Percentiles rank a stretch among this genome's conserved stretches.
Evolutionary conservation across 768 basidiomycete species (phyloP).

Genomic region (Leccinum boreale): DNA sequence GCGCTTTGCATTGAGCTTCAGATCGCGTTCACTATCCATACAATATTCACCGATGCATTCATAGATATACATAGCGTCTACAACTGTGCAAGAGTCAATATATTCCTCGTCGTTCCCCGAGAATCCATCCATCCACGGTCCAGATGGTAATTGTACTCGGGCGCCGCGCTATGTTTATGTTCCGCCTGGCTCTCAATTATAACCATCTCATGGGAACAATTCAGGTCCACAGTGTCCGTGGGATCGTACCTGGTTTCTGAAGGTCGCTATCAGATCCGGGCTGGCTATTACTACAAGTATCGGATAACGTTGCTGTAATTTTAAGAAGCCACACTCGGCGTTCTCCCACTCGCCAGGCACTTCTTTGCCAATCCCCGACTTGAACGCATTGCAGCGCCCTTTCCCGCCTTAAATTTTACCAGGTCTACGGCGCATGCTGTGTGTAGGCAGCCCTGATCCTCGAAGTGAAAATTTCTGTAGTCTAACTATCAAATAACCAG

Average conservation of each 20-base stretch:
- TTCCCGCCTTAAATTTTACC: not conserved
- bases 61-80: constrained; percentile 8
- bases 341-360: not conserved
- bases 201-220: not conserved
- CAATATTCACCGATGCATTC: not conserved
- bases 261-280: not conserved
- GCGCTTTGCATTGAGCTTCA: not conserved
- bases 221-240: not conserved
- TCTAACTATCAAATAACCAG: not conserved
- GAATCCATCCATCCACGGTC: not conserved
- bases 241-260: not conserved
- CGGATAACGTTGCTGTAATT: not conserved
- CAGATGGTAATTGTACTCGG: not conserved
- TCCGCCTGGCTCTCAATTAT: not conserved
- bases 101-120: not conserved
- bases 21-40: not conserved
- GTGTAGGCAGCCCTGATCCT: not conserved
- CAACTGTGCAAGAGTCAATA: not conserved
- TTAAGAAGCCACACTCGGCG: not conserved
- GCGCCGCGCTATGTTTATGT: not conserved
- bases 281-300: not conserved
- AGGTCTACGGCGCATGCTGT: not conserved
- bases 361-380: not conserved
- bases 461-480: not conserved
- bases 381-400: too few relatives aligned